Evolutionary conservation across 306 rosid genomes (phyloP).

Genomic region (Cucumis cinereus): DNA sequence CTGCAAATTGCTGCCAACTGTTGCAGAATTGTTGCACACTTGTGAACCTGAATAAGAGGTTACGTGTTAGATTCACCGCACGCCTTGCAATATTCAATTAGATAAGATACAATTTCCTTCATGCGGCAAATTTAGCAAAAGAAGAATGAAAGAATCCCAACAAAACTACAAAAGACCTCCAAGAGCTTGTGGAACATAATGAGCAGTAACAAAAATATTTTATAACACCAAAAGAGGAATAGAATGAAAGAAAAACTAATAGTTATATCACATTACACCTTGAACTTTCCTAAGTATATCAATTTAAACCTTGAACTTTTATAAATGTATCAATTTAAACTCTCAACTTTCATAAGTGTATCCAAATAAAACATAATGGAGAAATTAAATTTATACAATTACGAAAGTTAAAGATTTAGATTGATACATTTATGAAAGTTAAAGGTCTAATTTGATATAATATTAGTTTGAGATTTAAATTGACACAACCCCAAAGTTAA

Average conservation of each 20-base stretch:
- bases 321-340: too few species aligned
- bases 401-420: too few species aligned
- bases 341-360: too few species aligned
- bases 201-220: neutral
- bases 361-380: too few species aligned
- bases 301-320: too few species aligned
- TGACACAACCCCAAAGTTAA: too few species aligned
- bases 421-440: too few species aligned
- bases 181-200: neutral
- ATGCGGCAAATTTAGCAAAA: neutral
- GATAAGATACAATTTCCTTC: neutral
- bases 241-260: neutral
- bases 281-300: too few species aligned
- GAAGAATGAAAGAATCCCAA: neutral
- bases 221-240: neutral
- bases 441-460: too few species aligned
- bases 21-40: constrained; percentile 92
- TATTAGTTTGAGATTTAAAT: too few species aligned
- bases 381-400: too few species aligned
- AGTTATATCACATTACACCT: neutral
- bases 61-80: constrained; percentile 9
- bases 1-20: constrained; percentile 84
- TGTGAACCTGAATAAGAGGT: constrained; percentile 60
- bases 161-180: neutral
- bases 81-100: neutral